These are phyloP conservation scores for Huiozyma sinensis DNA, from an alignment of 805 yeast genomes.

Conservation along the genomic window DNA sequence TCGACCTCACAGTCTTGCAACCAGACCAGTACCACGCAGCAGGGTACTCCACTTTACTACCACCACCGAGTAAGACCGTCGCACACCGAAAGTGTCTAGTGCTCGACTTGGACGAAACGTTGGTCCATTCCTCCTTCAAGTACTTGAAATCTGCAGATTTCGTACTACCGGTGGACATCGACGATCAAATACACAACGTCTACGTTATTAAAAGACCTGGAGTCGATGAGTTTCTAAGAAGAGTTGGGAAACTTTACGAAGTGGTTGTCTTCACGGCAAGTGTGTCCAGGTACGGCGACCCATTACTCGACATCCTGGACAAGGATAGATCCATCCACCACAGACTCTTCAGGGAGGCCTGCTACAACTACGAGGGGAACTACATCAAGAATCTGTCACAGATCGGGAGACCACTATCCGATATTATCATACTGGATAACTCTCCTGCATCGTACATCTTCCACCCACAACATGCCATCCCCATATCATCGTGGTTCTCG, in stretches of 20 bases:
- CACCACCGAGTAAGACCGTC: slow-evolving; percentile 35
- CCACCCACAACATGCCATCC: slow-evolving; percentile 97
- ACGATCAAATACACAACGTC: slow-evolving; percentile 83
- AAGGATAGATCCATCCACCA: slow-evolving; percentile 70
- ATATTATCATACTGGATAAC: slow-evolving; percentile 84
- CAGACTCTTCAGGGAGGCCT: slow-evolving; percentile 86
- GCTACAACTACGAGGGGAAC: slow-evolving; percentile 88
- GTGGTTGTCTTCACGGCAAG: slow-evolving; percentile 97
- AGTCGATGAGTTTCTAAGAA: slow-evolving; percentile 80
- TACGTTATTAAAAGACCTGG: slow-evolving; percentile 97
- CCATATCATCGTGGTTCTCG: slow-evolving; percentile 95
- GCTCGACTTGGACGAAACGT: slow-evolving; percentile 88
- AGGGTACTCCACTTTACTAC: slow-evolving; percentile 56
- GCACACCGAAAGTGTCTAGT: slow-evolving; percentile 73
- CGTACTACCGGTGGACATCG: slow-evolving; percentile 95
- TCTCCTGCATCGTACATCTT: slow-evolving; percentile 97
- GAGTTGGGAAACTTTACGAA: slow-evolving; percentile 80
- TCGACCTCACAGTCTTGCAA: slow-evolving; percentile 56
- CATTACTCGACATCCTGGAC: slow-evolving; percentile 82
- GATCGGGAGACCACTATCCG: slow-evolving; percentile 82
- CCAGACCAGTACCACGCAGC: slow-evolving; percentile 61
- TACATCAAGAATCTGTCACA: slow-evolving; percentile 89
- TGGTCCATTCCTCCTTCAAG: slow-evolving; percentile 92
- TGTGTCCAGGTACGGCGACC: slow-evolving; percentile 92
- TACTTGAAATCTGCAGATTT: slow-evolving; percentile 88